phyloP scores from a whole-genome alignment of 768 basidiomycete species.

The Agrocybe praecox region DNA sequence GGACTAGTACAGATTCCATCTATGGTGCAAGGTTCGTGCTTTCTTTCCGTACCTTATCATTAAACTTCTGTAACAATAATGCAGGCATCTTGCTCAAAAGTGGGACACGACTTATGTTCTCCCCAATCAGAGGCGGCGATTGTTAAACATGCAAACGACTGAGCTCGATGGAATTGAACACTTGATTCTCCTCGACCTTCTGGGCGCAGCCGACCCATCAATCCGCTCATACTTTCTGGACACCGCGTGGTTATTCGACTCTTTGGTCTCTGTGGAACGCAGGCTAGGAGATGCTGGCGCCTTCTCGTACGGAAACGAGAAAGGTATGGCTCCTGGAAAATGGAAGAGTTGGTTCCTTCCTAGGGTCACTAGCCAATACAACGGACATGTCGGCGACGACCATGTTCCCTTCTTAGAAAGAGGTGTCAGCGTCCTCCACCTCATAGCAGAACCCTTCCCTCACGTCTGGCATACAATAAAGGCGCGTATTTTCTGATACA shows the following conservation, averaged over 20 bases:
- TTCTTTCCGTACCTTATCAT: neutral
- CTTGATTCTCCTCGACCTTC: slow-evolving; percentile 88
- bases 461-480: slow-evolving; percentile 81
- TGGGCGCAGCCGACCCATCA: slow-evolving; percentile 75
- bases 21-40: slow-evolving; percentile 86
- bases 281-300: slow-evolving; percentile 68
- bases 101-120: slow-evolving; percentile 76
- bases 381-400: slow-evolving; percentile 84
- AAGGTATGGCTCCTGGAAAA: slow-evolving; percentile 44
- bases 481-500: slow-evolving; percentile 44
- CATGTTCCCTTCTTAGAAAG: slow-evolving; percentile 85
- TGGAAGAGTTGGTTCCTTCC: slow-evolving; percentile 72
- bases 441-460: slow-evolving; percentile 91
- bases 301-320: slow-evolving; percentile 51
- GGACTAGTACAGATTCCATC: slow-evolving; percentile 89
- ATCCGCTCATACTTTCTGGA: slow-evolving; percentile 84
- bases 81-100: slow-evolving; percentile 84
- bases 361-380: slow-evolving; percentile 41
- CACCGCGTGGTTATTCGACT: slow-evolving; percentile 93
- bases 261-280: slow-evolving; percentile 69
- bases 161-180: slow-evolving; percentile 84
- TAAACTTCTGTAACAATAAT: neutral
- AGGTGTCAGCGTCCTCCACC: slow-evolving; percentile 88
- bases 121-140: slow-evolving; percentile 59
- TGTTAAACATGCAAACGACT: slow-evolving; percentile 56